Conservation (phyloP, 2,329 filamentous ascomycete species). For the Claviceps maximensis region DNA sequence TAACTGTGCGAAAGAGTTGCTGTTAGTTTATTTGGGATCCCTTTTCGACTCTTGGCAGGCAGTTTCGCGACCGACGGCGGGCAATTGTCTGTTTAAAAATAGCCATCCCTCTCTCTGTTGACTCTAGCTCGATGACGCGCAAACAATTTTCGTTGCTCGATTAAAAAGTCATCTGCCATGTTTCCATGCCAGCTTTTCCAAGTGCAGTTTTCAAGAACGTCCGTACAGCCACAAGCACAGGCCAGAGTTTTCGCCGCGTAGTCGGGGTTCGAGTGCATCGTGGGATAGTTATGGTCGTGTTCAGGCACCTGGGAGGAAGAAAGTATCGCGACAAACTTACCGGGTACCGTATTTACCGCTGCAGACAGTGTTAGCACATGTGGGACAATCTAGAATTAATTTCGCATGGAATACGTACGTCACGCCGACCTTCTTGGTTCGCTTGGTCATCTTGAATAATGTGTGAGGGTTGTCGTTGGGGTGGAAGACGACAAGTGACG, state of each 20-base stretch:
- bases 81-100: neutral
- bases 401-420: slow-evolving; percentile 37
- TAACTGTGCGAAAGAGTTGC: slow-evolving; percentile 43
- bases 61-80: neutral
- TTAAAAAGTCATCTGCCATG: neutral
- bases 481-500: slow-evolving; percentile 20
- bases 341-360: slow-evolving; percentile 88
- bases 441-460: slow-evolving; percentile 74
- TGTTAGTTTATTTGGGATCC: neutral
- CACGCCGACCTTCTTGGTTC: slow-evolving; percentile 95
- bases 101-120: neutral
- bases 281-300: neutral
- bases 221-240: neutral
- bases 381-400: slow-evolving; percentile 1
- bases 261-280: slow-evolving; percentile 2
- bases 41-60: too few species aligned
- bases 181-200: neutral
- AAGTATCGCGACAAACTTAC: slow-evolving; percentile 37
- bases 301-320: neutral
- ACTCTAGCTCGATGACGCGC: neutral
- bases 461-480: slow-evolving; percentile 22
- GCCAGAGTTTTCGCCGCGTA: neutral
- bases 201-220: neutral
- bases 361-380: slow-evolving; percentile 18
- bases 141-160: neutral